Conservation (phyloP, 441 rosid genomes). For the Macaranga tanarius region DNA sequence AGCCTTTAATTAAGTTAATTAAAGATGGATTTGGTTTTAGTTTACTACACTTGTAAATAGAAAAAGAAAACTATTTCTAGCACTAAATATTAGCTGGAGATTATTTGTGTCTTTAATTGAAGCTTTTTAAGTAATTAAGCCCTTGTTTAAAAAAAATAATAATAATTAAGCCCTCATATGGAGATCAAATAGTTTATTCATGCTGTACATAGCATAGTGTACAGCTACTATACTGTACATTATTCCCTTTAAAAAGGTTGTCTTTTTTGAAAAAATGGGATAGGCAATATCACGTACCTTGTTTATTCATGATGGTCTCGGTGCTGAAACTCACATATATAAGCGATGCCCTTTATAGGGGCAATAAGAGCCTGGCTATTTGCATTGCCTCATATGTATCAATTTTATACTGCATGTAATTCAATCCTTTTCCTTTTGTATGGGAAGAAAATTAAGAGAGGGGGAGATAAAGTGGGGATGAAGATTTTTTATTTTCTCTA, state of each 20-base stretch:
- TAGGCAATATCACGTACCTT: neutral
- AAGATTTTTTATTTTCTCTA: no score
- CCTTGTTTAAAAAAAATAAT: no score
- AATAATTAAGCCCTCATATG: no score
- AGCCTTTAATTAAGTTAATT: no score
- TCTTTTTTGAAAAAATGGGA: neutral
- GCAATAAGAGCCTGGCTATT: no score
- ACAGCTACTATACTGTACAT: neutral
- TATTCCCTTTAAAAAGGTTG: neutral
- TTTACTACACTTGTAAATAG: slow-evolving; percentile 7
- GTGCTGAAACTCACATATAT: neutral
- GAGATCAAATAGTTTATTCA: no score
- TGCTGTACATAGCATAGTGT: neutral
- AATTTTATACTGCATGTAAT: no score
- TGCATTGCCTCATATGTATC: no score
- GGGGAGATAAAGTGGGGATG: no score
- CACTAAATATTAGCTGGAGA: slow-evolving; percentile 27
- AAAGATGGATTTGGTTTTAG: slow-evolving; percentile 20
- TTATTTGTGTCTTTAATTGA: slow-evolving; percentile 21
- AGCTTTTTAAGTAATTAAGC: slow-evolving; percentile 1
- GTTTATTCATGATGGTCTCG: neutral
- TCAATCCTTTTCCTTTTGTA: no score
- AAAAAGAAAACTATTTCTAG: slow-evolving; percentile 20
- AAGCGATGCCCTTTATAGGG: neutral
- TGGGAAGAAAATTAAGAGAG: no score